These are phyloP conservation scores for Leccinum barrowsii DNA, from an alignment of 768 basidiomycete species.

Conservation along the genomic window DNA sequence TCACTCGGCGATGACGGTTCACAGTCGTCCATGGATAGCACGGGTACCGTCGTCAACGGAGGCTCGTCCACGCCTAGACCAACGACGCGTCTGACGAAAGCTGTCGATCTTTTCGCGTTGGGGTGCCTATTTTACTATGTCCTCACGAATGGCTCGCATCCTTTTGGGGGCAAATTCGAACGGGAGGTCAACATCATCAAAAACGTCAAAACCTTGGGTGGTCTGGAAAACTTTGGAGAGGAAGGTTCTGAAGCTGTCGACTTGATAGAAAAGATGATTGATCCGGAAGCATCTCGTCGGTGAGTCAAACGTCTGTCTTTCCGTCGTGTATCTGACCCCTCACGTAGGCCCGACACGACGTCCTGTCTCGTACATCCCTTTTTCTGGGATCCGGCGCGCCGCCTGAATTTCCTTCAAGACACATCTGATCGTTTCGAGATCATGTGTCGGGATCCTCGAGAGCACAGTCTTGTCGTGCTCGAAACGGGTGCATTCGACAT, in stretches of 20 bases:
- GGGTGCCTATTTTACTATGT: constrained; percentile 96
- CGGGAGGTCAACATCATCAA: constrained; percentile 92
- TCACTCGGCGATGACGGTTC: constrained; percentile 58
- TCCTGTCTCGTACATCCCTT: constrained; percentile 90
- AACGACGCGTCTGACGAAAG: constrained; percentile 79
- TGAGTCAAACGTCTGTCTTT: constrained; percentile 35
- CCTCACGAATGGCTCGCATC: constrained; percentile 86
- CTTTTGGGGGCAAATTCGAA: constrained; percentile 91
- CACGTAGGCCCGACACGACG: constrained; percentile 76
- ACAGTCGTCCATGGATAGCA: constrained; percentile 64
- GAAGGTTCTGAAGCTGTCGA: constrained; percentile 90
- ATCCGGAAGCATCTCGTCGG: constrained; percentile 72
- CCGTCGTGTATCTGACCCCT: constrained; percentile 2
- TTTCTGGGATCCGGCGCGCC: constrained; percentile 89
- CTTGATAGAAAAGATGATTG: constrained; percentile 76
- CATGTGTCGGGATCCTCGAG: constrained; percentile 90
- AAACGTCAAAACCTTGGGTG: constrained; percentile 65
- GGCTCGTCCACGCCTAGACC: constrained; percentile 18
- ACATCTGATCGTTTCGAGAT: constrained; percentile 97
- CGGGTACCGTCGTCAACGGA: constrained; percentile 42
- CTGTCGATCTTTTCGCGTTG: constrained; percentile 94
- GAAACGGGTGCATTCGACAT: constrained; percentile 68
- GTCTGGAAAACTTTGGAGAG: constrained; percentile 80
- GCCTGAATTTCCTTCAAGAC: constrained; percentile 93
- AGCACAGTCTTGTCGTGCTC: constrained; percentile 67